Evolutionary conservation across 2,329 filamentous ascomycete species (phyloP), one percentile per base, ranked within the genome.

Genomic region (Botryosphaeria dothidea): DNA sequence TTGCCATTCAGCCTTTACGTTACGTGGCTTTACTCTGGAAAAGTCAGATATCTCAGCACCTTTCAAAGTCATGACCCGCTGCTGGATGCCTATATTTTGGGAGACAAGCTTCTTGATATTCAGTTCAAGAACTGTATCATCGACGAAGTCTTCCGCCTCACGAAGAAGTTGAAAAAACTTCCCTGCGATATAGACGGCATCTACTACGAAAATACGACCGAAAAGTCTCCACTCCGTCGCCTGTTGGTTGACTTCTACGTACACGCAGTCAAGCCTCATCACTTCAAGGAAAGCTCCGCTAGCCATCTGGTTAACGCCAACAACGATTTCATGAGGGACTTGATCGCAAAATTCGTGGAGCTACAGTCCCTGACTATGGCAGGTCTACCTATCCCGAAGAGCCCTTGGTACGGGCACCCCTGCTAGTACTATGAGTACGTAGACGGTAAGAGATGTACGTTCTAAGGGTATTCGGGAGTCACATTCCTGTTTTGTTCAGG

Each of bases 101-200:
- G 69, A 3, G 65, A 67, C 2, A 65, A 67, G 29, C 17, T 74
- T 2, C 51, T 65, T 4, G 72, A 75, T 38, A 66, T 69, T 23
- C 43, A 45, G 0, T 74, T 73, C 64, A 68, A 64, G 17, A 74
- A 75, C 43, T 65, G 58, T 1, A 61, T 70, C 2, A 58, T 74
- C 21, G 66, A 70, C 13, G 66, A 73, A 2, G 63, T 73, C 7
- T 27, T 57, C 1, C 9, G 46, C 34, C 21, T 36, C 19, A 15
- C 8, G 11, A 65, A 67, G 6, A 11, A n/a, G n/a, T n/a, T 69
- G 64, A 27, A 4, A 3, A 2, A 15, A n/a, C 66, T 63, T 27
- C 23, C 34, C 4, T 17, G 8, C 13, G 29, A 21, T 8, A 1
- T 49, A 8, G 58, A 25, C 0, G 13, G 1, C 1, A 15, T 54